Evolutionary conservation across 108 stramenopile genomes (phyloP).

Genomic region (Fragilaria crotonensis): DNA sequence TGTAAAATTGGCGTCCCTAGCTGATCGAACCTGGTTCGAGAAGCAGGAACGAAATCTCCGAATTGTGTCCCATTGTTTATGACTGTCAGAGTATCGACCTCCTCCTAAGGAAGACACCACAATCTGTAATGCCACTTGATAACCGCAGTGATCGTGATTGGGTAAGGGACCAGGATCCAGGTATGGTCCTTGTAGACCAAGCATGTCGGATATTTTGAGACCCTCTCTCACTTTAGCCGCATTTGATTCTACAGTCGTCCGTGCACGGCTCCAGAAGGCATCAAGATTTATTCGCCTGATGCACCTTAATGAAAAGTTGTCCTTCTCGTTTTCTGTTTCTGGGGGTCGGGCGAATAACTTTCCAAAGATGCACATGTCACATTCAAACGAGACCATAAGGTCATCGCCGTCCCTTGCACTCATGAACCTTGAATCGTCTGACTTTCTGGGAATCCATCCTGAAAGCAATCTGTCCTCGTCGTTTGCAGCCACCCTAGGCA

Average conservation of each 20-base stretch:
- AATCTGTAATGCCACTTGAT: slow-evolving; percentile 24
- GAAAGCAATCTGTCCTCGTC: no score
- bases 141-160: slow-evolving; percentile 17
- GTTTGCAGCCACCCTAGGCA: no score
- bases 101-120: slow-evolving; percentile 8
- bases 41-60: slow-evolving; percentile 4
- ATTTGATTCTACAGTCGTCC: slow-evolving; percentile 21
- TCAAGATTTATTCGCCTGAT: slow-evolving; percentile 40
- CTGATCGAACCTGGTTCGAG: neutral
- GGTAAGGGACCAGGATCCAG: slow-evolving; percentile 4
- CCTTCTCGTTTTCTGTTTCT: neutral
- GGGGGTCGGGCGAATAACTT: neutral
- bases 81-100: slow-evolving; percentile 8
- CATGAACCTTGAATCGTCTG: no score
- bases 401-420: neutral
- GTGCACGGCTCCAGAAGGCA: slow-evolving; percentile 33
- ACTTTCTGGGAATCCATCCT: no score
- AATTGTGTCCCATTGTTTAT: no score
- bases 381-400: neutral
- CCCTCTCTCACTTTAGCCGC: neutral
- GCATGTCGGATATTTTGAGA: neutral
- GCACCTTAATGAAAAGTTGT: neutral
- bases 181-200: neutral
- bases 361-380: neutral
- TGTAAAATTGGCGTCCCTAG: neutral